Percentiles rank a stretch among this genome's conserved stretches.
These are phyloP conservation scores for Tetragonia tetragonoides DNA, from an alignment of 148 eudicot genomes.

Conservation along the genomic window DNA sequence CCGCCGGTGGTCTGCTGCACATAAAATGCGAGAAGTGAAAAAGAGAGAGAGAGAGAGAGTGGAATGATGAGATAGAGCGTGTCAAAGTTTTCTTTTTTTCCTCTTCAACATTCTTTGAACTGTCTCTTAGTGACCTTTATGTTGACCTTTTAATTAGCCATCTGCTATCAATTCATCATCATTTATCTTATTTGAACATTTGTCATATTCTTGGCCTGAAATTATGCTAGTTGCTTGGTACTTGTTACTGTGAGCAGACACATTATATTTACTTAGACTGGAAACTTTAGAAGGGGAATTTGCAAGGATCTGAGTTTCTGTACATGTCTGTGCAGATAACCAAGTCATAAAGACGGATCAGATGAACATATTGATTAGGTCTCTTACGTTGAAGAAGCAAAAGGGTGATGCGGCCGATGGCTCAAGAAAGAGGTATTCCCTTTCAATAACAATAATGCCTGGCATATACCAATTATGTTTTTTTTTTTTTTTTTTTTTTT, in stretches of 20 bases:
- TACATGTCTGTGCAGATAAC: slow-evolving; percentile 46
- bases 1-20: too few species aligned
- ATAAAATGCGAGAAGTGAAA: too few species aligned
- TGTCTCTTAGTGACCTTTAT: background rate
- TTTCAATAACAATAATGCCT: background rate
- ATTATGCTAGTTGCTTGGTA: background rate
- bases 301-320: slow-evolving; percentile 11
- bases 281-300: background rate
- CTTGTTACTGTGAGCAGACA: background rate
- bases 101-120: background rate
- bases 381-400: slow-evolving; percentile 77
- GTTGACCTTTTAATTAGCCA: too few species aligned
- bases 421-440: slow-evolving; percentile 71
- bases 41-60: too few species aligned
- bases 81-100: too few species aligned
- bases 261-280: background rate
- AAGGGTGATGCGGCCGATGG: slow-evolving; percentile 54
- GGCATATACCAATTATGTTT: background rate
- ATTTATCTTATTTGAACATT: too few species aligned
- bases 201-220: background rate
- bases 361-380: slow-evolving; percentile 80
- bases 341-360: slow-evolving; percentile 92
- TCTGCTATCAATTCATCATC: too few species aligned
- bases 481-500: background rate
- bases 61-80: too few species aligned